Percentiles rank a stretch among this genome's conserved stretches.
These are phyloP conservation scores for Annona squamosa DNA, from an alignment of 164 flowering plant species.

Conservation along the genomic window DNA sequence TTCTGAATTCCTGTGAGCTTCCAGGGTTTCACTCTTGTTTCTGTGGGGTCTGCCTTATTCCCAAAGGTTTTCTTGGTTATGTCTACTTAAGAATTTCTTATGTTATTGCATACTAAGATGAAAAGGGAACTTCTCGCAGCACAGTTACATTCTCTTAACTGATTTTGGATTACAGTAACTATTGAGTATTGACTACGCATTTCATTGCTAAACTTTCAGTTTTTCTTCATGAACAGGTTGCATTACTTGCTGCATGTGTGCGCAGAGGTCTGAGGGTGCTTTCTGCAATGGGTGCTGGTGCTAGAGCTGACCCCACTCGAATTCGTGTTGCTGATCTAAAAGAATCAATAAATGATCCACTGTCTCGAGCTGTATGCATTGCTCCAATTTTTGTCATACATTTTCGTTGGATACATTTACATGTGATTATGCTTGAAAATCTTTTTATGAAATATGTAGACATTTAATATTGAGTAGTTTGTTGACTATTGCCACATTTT, in stretches of 20 bases:
- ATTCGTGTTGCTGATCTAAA: constrained; percentile 90
- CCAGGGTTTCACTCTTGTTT: not conserved
- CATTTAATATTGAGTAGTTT: not conserved
- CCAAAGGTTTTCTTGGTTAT: not conserved
- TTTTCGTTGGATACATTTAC: not conserved
- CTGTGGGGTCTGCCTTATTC: not conserved
- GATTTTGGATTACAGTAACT: not conserved
- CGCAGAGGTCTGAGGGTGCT: constrained; percentile 81
- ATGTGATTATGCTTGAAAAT: not conserved
- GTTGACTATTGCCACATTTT: too few species aligned
- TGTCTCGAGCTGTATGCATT: constrained; percentile 65
- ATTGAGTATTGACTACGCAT: not conserved
- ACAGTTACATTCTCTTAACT: not conserved
- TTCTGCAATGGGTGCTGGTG: constrained; percentile 97
- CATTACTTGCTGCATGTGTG: constrained; percentile 97
- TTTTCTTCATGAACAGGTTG: constrained; percentile 40
- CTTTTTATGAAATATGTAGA: not conserved
- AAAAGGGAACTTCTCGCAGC: not conserved
- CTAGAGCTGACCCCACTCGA: constrained; percentile 97
- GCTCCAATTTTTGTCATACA: not conserved
- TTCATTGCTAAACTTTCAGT: not conserved
- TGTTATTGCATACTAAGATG: not conserved
- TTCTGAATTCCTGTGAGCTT: not conserved
- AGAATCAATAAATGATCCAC: constrained; percentile 84
- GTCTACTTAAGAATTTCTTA: not conserved